These are phyloP conservation scores for Triticum urartu DNA, from an alignment of 176 grass and related monocot species.

Conservation along the genomic window DNA sequence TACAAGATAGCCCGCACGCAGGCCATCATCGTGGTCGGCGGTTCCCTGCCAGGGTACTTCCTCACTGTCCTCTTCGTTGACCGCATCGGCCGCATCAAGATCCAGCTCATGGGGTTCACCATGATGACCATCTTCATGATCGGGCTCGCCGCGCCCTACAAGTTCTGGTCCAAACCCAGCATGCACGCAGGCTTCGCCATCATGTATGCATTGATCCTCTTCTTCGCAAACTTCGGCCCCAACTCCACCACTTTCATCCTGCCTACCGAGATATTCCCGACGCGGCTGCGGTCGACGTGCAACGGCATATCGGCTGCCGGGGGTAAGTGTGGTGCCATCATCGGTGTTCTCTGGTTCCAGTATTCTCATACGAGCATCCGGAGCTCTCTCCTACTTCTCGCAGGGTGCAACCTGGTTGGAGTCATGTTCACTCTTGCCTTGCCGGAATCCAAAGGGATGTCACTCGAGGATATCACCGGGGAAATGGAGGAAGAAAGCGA, in stretches of 20 bases:
- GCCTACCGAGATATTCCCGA: constrained; percentile 33
- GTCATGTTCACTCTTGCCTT: constrained; percentile 35
- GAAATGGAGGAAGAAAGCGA: constrained; percentile 9
- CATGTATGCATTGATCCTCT: no score
- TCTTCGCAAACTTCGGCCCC: no score
- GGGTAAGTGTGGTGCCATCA: constrained; percentile 39
- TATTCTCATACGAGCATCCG: neutral
- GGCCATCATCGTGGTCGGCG: neutral
- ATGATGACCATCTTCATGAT: no score
- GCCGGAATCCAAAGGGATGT: constrained; percentile 45
- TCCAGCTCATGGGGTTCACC: no score
- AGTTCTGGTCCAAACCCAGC: no score
- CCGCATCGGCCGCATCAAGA: constrained; percentile 20
- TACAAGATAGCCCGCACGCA: neutral
- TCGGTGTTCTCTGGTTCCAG: constrained; percentile 28
- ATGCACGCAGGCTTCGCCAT: no score
- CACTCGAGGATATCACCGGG: constrained; percentile 28
- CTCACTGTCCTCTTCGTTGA: constrained; percentile 20
- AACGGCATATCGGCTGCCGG: constrained; percentile 42
- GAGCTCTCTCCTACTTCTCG: constrained; percentile 14
- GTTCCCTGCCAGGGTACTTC: constrained; percentile 22
- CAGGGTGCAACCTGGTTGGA: constrained; percentile 32
- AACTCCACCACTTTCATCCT: no score
- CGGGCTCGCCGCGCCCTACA: no score
- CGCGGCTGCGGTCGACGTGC: constrained; percentile 47